Conservation (phyloP, 164 flowering plant genomes). For the Dillenia turbinata region DNA sequence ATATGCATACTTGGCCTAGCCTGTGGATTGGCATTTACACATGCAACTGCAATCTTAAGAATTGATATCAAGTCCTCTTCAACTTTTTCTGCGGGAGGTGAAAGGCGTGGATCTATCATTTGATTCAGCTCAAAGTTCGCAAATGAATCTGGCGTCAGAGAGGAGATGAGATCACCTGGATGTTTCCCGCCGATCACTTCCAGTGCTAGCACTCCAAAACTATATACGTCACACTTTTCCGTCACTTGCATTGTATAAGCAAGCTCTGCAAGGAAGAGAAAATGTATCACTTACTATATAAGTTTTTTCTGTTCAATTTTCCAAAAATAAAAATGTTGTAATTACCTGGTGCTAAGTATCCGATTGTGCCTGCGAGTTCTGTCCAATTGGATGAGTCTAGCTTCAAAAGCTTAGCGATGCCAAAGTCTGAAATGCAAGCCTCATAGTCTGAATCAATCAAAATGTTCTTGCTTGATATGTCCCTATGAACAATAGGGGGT, state of each 20-base stretch:
- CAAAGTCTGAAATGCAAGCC: not conserved
- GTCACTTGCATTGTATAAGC: not conserved
- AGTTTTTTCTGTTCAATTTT: too few species aligned
- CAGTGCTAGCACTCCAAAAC: too few species aligned
- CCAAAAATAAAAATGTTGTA: too few species aligned
- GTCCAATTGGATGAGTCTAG: not conserved
- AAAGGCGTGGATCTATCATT: constrained; percentile 5
- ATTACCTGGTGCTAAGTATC: too few species aligned
- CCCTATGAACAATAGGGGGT: too few species aligned
- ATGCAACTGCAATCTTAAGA: not conserved
- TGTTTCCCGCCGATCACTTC: constrained; percentile 3
- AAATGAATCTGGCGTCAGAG: not conserved
- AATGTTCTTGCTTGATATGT: not conserved
- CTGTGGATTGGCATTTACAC: constrained; percentile 3
- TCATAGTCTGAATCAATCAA: not conserved
- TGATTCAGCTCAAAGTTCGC: not conserved
- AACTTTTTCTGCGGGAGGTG: not conserved
- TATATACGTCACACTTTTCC: too few species aligned
- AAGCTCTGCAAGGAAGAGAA: constrained; percentile 3
- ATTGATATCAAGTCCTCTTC: too few species aligned
- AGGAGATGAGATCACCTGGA: constrained; percentile 5
- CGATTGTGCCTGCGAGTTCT: not conserved
- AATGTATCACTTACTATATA: too few species aligned
- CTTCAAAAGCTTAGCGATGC: too few species aligned
- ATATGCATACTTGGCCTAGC: not conserved